These are phyloP conservation scores for Capsicum baccatum DNA, from an alignment of 257 asterid species.

Conservation along the genomic window DNA sequence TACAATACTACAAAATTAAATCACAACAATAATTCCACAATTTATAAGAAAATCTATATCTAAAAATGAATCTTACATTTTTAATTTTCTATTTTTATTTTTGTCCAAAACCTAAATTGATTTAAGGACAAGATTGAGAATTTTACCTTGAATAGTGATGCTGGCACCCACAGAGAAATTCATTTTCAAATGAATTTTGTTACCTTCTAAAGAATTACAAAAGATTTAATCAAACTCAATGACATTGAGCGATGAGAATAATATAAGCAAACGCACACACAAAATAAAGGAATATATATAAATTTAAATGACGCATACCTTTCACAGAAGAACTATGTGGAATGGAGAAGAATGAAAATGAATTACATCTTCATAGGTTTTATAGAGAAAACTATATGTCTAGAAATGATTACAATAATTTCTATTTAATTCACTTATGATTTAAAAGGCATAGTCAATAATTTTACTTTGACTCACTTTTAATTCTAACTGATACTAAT, in stretches of 20 bases:
- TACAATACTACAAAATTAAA: background rate
- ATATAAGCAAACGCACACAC: background rate
- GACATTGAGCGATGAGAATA: background rate
- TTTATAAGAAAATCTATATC: too few relatives aligned
- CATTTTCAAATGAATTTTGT: background rate
- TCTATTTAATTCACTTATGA: background rate
- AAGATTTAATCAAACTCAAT: background rate
- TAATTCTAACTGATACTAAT: too few relatives aligned
- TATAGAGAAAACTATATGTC: background rate
- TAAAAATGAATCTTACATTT: too few relatives aligned
- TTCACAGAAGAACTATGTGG: background rate
- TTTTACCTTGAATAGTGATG: background rate
- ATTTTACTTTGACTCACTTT: background rate
- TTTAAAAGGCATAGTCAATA: background rate
- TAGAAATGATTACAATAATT: background rate
- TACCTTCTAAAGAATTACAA: background rate
- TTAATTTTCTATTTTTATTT: too few relatives aligned
- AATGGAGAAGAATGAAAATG: background rate
- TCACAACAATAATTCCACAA: background rate
- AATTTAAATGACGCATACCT: background rate
- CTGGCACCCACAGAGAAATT: background rate
- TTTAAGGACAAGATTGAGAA: background rate
- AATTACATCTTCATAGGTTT: background rate
- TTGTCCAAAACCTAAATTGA: background rate
- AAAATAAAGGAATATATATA: too few relatives aligned